Evolutionary conservation across 192 early-diverging fungal genomes (phyloP), one percentile per base, ranked within the genome.

Genomic region (Coemansia sp.): DNA sequence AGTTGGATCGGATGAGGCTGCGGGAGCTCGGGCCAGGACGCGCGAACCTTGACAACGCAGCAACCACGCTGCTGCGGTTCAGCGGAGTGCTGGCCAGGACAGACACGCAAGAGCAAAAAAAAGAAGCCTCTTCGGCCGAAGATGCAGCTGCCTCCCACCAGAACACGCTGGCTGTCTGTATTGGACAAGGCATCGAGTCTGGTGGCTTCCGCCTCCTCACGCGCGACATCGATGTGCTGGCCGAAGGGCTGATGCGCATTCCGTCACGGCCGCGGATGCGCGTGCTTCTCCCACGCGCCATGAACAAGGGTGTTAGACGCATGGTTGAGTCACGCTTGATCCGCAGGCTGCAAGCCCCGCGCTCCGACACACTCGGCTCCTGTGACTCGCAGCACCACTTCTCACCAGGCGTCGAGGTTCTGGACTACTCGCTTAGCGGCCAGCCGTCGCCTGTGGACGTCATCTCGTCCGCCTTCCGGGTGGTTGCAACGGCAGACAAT

Each of bases 1-100:
- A 63, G 18, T 47, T 82, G 32, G 75, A 82, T 9, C 80, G 77
- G 62, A 77, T 82, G 80, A 52, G 41, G 36, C 63, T 82, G 41
- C 65, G 80, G 7, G 45, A 39, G 9, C 26, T 77, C 41, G 80
- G 80, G 6, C 80, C 80, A 0, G 80, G 68, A 12, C 72, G 80
- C 12, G 80, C 74, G 16, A 69, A 74, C 26, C 69, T 82, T 6
- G 80, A 82, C 8, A 82, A 82, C 42, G 61, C 80, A 7, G 45
- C 60, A 7, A 64, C 58, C 62, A 77, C 80, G 2, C 40, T 82
- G 41, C 55, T 82, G 26, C 80, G 75, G 18, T 55, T 82, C 11
- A 77, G 75, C 63, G 80, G 80, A 6, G 61, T 52, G 9, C 65
- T 41, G 12, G 32, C 49, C 3, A 9, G 39, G 18, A 43, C 40